phyloP scores from a whole-genome alignment of 345 rosid species.

The Eucalyptus cloeziana region DNA sequence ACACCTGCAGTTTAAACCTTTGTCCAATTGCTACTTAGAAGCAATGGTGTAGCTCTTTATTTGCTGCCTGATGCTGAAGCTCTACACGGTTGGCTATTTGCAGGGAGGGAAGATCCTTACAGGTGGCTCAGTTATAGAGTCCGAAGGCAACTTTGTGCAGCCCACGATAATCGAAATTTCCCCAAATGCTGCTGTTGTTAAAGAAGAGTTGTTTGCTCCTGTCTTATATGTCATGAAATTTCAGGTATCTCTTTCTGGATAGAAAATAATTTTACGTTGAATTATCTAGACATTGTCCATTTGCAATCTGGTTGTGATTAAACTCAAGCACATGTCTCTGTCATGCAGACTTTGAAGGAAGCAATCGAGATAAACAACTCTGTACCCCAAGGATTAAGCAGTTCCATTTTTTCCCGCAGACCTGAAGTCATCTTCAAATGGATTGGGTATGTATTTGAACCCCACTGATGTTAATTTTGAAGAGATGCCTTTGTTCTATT shows the following conservation, averaged over 20 bases:
- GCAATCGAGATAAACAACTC: conserved; percentile 88
- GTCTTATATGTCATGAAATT: conserved; percentile 83
- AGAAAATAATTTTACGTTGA: background rate
- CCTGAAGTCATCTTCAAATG: conserved; percentile 80
- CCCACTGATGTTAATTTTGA: background rate
- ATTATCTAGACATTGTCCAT: background rate
- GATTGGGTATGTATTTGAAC: conserved; percentile 50
- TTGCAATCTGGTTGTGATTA: background rate
- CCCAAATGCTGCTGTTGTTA: conserved; percentile 51
- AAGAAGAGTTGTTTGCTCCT: conserved; percentile 92
- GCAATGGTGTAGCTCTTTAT: background rate
- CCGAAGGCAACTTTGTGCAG: conserved; percentile 87
- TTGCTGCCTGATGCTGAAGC: background rate
- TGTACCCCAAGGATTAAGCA: conserved; percentile 94
- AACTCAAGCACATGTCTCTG: background rate
- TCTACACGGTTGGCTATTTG: background rate
- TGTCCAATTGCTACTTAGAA: background rate
- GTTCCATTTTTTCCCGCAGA: conserved; percentile 75
- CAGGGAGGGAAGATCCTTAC: conserved; percentile 90
- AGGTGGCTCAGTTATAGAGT: conserved; percentile 57
- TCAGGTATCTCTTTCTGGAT: conserved; percentile 31
- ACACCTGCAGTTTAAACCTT: background rate
- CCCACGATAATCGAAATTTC: conserved; percentile 93
- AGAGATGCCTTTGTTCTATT: background rate
- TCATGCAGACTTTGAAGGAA: conserved; percentile 61